phyloP scores from a whole-genome alignment of 2,329 filamentous ascomycete species.

The Chrysoporthe cubensis region DNA sequence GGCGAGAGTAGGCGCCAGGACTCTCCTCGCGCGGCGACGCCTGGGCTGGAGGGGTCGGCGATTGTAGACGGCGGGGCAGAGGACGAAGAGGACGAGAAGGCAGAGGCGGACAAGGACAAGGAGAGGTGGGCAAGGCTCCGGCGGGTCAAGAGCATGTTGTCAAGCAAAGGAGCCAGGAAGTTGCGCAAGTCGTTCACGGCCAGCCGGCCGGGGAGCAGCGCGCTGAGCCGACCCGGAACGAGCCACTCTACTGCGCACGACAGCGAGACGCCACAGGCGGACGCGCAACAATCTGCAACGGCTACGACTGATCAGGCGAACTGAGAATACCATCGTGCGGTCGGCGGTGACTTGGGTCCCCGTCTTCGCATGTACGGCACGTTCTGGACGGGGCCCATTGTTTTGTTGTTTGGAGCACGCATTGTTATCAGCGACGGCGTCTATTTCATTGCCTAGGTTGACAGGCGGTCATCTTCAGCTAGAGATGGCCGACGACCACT shows the following conservation, averaged over 20 bases:
- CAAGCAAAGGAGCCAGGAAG: slow-evolving; percentile 65
- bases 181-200: slow-evolving; percentile 42
- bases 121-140: slow-evolving; percentile 74
- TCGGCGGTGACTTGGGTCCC: no score
- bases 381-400: no score
- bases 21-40: slow-evolving; percentile 20
- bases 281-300: background rate
- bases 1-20: slow-evolving; percentile 3
- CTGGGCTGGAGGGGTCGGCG: slow-evolving; percentile 30
- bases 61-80: slow-evolving; percentile 37
- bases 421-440: background rate
- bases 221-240: slow-evolving; percentile 29
- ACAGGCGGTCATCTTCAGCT: no score
- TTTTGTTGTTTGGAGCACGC: background rate
- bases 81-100: slow-evolving; percentile 53
- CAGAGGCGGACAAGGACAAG: slow-evolving; percentile 65
- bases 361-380: no score
- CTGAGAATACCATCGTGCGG: background rate
- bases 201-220: slow-evolving; percentile 44
- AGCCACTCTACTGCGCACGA: slow-evolving; percentile 25
- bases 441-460: background rate
- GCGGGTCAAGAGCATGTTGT: slow-evolving; percentile 72
- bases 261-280: slow-evolving; percentile 2
- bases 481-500: no score
- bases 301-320: background rate